A percentile compares a stretch with the other conserved stretches of the same genome.
phyloP scores from a whole-genome alignment of 208 protist genomes.

The Trypanosomatidae sp. region DNA sequence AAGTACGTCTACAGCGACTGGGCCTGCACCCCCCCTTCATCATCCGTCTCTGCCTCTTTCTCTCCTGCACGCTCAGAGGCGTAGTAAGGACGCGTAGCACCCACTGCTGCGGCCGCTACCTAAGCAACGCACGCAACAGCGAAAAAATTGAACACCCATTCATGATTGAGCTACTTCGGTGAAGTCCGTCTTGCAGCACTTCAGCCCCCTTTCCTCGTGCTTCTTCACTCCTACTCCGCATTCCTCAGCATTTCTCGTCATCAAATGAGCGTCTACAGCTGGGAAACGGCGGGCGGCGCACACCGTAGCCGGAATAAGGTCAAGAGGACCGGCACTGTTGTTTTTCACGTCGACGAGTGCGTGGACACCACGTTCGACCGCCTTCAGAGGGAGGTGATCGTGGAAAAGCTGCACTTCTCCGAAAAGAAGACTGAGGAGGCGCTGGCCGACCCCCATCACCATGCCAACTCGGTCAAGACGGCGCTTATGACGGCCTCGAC shows the following conservation, averaged over 20 bases:
- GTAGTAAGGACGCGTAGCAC: not conserved
- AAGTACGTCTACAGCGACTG: not conserved
- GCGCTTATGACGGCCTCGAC: slow-evolving; percentile 75
- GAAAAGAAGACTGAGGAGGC: slow-evolving; percentile 22
- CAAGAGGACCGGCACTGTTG: slow-evolving; percentile 87
- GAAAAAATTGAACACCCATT: not conserved
- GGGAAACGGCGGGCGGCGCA: slow-evolving; percentile 57
- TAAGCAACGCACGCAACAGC: not conserved
- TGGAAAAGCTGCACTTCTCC: slow-evolving; percentile 25
- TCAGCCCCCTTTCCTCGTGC: not conserved
- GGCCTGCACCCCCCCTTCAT: not conserved
- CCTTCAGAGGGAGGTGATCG: slow-evolving; percentile 53
- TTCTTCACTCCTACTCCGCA: not conserved
- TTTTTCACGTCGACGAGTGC: slow-evolving; percentile 69
- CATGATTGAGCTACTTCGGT: not conserved
- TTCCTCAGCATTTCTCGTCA: not conserved
- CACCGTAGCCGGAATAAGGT: slow-evolving; percentile 49
- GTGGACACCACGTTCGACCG: slow-evolving; percentile 74
- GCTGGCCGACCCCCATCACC: slow-evolving; percentile 24
- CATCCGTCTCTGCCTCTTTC: not conserved
- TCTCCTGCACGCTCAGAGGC: not conserved
- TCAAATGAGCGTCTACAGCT: slow-evolving; percentile 72
- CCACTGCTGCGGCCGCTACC: not conserved
- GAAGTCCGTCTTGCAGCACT: not conserved
- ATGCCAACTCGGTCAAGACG: slow-evolving; percentile 27